A percentile compares a stretch with the other conserved stretches of the same genome.
Evolutionary conservation across 495 filamentous ascomycete species (phyloP).

Genomic region (Aspergillus indologenus): DNA sequence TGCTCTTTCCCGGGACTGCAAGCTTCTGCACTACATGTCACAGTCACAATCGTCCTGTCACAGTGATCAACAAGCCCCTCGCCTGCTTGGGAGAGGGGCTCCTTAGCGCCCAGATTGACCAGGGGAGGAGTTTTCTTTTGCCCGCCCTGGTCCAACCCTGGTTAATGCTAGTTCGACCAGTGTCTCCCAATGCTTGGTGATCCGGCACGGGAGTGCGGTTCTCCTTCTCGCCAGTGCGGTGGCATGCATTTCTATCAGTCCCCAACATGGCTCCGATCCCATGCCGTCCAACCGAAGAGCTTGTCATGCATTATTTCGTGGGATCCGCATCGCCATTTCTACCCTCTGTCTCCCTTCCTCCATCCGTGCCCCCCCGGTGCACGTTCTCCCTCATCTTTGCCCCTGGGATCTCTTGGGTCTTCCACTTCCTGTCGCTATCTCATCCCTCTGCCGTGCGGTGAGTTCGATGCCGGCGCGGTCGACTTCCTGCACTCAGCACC

Average conservation of each 20-base stretch:
- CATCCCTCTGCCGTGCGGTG: conserved; percentile 3
- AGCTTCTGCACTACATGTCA: conserved; percentile 36
- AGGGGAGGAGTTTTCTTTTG: not conserved
- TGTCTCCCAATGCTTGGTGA: not conserved
- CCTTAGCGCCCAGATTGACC: conserved; percentile 12
- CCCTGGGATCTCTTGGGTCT: not conserved
- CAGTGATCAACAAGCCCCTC: conserved; percentile 24
- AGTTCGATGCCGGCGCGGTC: conserved; percentile 9
- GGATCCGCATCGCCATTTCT: conserved; percentile 5
- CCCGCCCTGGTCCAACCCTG: not conserved
- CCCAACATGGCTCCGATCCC: conserved; percentile 4
- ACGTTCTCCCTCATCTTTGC: not conserved
- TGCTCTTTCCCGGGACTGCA: conserved; percentile 19
- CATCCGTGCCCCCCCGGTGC: not conserved
- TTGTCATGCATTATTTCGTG: not conserved
- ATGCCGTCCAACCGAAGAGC: conserved; percentile 10
- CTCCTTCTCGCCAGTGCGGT: not conserved
- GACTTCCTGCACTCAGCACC: not conserved
- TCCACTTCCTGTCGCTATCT: conserved; percentile 2
- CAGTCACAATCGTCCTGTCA: conserved; percentile 37
- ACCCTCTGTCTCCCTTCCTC: conserved; percentile 2
- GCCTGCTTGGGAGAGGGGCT: conserved; percentile 8
- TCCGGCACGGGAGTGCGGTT: conserved; percentile 1
- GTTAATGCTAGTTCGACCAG: not conserved
- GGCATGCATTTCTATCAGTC: conserved; percentile 1